Conservation (phyloP, 1,284 basidiomycete genomes). For the Leccinum pallidistipes region DNA sequence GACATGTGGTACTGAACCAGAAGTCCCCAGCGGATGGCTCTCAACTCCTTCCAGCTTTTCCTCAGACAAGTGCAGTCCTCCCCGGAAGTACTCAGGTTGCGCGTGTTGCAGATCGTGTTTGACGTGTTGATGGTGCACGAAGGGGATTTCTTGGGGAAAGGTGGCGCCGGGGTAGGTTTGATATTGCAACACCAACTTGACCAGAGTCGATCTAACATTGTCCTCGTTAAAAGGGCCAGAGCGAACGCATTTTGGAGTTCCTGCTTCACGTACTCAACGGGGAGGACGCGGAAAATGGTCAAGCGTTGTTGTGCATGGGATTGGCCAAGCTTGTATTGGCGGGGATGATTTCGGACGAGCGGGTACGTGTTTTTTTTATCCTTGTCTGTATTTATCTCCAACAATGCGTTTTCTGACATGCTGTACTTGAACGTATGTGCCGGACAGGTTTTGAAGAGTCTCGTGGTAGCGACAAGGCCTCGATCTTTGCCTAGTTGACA, state of each 20-base stretch:
- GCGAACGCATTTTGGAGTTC: constrained; percentile 71
- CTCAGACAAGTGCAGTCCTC: constrained; percentile 81
- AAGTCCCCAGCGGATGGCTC: constrained; percentile 74
- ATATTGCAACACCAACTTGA: background rate
- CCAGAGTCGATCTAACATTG: background rate
- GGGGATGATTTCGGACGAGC: constrained; percentile 77
- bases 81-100: constrained; percentile 76
- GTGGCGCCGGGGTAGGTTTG: constrained; percentile 48
- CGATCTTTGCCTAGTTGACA: too few relatives aligned
- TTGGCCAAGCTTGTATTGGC: constrained; percentile 89
- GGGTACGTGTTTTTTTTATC: constrained; percentile 42
- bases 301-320: constrained; percentile 81
- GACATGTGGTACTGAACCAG: background rate
- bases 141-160: constrained; percentile 65
- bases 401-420: background rate
- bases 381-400: background rate
- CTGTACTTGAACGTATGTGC: background rate
- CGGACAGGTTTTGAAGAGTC: constrained; percentile 70
- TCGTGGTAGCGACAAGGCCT: constrained; percentile 50
- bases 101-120: constrained; percentile 86
- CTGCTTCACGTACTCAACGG: constrained; percentile 74
- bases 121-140: constrained; percentile 93
- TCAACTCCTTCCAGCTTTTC: constrained; percentile 91
- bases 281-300: constrained; percentile 76
- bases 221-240: constrained; percentile 41